A percentile compares a stretch with the other conserved stretches of the same genome.
phyloP scores from a whole-genome alignment of 129 eudicot species.

The sunflower (Helianthus annuus) region DNA sequence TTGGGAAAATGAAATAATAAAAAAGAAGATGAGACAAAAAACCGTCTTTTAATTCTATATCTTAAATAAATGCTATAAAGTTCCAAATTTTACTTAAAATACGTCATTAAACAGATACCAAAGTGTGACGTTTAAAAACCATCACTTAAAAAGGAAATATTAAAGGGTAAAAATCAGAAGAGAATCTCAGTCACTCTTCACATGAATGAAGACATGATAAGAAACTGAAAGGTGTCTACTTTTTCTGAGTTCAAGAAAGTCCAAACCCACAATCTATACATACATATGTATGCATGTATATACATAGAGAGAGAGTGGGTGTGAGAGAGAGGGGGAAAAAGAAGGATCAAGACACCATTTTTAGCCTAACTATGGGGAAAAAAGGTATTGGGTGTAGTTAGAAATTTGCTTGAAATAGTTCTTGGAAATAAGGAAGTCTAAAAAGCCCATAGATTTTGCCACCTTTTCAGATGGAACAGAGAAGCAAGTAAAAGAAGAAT shows the following conservation, averaged over 20 bases:
- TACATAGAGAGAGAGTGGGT: slow-evolving; percentile 21
- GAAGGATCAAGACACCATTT: slow-evolving; percentile 31
- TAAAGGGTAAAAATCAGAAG: slow-evolving; percentile 29
- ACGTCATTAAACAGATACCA: slow-evolving; percentile 14
- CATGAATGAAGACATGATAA: slow-evolving; percentile 42
- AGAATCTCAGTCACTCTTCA: slow-evolving; percentile 51
- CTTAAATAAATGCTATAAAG: neutral
- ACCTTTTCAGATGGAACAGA: slow-evolving; percentile 26
- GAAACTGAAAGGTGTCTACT: slow-evolving; percentile 42
- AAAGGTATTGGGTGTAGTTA: slow-evolving; percentile 33
- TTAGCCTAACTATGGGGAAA: slow-evolving; percentile 27
- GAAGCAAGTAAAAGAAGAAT: slow-evolving; percentile 23
- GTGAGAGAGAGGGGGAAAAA: neutral
- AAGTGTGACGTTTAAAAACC: slow-evolving; percentile 12
- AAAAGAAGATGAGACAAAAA: slow-evolving; percentile 37
- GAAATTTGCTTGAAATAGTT: slow-evolving; percentile 35
- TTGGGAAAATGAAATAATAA: slow-evolving; percentile 31
- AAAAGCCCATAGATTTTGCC: slow-evolving; percentile 39
- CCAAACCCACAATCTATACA: slow-evolving; percentile 34
- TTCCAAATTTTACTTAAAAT: slow-evolving; percentile 10
- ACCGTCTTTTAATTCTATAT: slow-evolving; percentile 16
- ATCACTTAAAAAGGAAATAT: slow-evolving; percentile 29
- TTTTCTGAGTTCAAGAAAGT: slow-evolving; percentile 39
- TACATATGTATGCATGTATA: slow-evolving; percentile 16
- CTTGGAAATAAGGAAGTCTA: slow-evolving; percentile 23